These are phyloP conservation scores for Rhodofomes roseus DNA, from an alignment of 1,284 basidiomycete species.

Conservation along the genomic window DNA sequence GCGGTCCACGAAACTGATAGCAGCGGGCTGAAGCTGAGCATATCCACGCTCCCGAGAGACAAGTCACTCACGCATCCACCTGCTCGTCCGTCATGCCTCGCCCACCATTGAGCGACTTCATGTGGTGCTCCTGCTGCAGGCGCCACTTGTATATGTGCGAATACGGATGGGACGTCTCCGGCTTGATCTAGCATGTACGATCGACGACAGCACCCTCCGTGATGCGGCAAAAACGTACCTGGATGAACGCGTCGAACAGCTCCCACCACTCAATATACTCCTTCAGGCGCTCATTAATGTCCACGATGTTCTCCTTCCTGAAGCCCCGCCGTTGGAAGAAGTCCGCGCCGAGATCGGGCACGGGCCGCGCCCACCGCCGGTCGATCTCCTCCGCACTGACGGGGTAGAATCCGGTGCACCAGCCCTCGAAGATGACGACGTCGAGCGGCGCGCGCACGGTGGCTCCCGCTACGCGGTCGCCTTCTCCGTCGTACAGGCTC, in stretches of 20 bases:
- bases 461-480: slow-evolving; percentile 61
- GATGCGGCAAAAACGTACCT: slow-evolving; percentile 40
- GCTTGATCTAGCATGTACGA: slow-evolving; percentile 42
- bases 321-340: slow-evolving; percentile 34
- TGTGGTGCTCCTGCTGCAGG: slow-evolving; percentile 80
- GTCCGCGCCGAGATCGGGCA: slow-evolving; percentile 39
- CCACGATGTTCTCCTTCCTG: slow-evolving; percentile 45
- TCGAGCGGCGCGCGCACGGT: slow-evolving; percentile 57
- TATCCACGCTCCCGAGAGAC: neutral
- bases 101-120: slow-evolving; percentile 83
- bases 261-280: slow-evolving; percentile 66
- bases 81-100: slow-evolving; percentile 81
- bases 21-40: neutral
- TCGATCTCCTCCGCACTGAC: slow-evolving; percentile 44
- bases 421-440: slow-evolving; percentile 86
- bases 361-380: slow-evolving; percentile 28
- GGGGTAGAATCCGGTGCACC: slow-evolving; percentile 77
- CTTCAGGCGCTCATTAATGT: slow-evolving; percentile 58
- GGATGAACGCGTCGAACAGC: slow-evolving; percentile 64
- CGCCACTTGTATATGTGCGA: slow-evolving; percentile 76
- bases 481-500: slow-evolving; percentile 72
- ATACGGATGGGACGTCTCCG: slow-evolving; percentile 44
- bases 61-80: slow-evolving; percentile 58
- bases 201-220: no score
- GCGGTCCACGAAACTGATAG: slow-evolving; percentile 64